Conservation (phyloP, 1,284 basidiomycete species). For the Vanrija sp. region DNA sequence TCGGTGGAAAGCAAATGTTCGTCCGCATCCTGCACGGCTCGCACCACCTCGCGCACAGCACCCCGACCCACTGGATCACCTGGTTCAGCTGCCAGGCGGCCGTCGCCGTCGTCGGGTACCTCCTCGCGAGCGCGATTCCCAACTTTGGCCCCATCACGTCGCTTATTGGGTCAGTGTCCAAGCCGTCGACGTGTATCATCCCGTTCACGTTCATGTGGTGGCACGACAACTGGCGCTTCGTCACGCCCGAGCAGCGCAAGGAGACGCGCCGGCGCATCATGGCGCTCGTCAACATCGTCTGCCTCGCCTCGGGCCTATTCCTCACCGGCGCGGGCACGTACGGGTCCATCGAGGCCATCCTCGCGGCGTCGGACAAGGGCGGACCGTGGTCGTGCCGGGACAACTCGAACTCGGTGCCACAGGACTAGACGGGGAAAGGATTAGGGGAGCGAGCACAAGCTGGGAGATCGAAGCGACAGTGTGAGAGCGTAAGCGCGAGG, state of each 20-base stretch:
- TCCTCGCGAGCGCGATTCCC: constrained; percentile 11
- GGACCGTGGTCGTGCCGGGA: constrained; percentile 18
- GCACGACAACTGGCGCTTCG: constrained; percentile 20
- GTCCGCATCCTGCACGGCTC: constrained; percentile 58
- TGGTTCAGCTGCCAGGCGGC: constrained; percentile 53
- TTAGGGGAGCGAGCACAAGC: too few relatives aligned
- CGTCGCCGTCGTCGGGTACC: constrained; percentile 2
- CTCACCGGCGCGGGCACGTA: constrained; percentile 28
- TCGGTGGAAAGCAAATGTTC: constrained; percentile 55
- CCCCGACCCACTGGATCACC: constrained; percentile 55
- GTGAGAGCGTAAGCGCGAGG: too few relatives aligned
- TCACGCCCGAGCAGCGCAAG: neutral
- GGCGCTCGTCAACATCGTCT: constrained; percentile 15
- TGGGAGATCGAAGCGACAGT: too few relatives aligned
- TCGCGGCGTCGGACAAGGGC: constrained; percentile 1
- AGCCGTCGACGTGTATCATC: constrained; percentile 2
- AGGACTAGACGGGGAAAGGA: too few relatives aligned
- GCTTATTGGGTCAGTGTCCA: constrained; percentile 21
- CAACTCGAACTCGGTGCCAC: constrained; percentile 5
- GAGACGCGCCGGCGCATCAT: constrained; percentile 8
- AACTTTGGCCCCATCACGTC: constrained; percentile 14
- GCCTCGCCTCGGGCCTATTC: constrained; percentile 26
- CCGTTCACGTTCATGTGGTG: constrained; percentile 25
- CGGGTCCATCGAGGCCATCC: constrained; percentile 16
- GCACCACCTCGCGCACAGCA: constrained; percentile 58